These are phyloP conservation scores for Kwoniella pini DNA, from an alignment of 768 basidiomycete species.

Conservation along the genomic window DNA sequence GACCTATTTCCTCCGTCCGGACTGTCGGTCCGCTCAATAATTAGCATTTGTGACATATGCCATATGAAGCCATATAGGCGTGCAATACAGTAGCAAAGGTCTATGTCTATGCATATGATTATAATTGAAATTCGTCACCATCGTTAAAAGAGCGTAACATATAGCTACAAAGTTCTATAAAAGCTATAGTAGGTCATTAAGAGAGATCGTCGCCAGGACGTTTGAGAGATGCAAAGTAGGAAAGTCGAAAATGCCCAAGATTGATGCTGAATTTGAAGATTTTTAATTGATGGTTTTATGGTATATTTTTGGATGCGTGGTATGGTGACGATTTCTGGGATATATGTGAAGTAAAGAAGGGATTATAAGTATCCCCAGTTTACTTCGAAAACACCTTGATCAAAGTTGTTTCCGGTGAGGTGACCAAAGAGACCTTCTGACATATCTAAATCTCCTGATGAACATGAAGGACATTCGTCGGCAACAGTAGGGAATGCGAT, in stretches of 20 bases:
- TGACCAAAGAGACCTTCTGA: conserved; percentile 38
- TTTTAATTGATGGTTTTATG: neutral
- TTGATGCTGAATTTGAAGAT: neutral
- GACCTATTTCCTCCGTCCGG: no score
- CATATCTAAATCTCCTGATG: conserved; percentile 45
- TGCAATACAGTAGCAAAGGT: neutral
- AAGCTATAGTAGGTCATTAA: neutral
- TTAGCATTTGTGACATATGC: no score
- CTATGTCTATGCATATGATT: neutral
- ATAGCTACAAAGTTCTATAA: neutral
- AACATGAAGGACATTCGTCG: conserved; percentile 39
- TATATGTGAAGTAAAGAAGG: neutral
- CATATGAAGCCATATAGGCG: neutral
- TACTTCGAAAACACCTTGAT: conserved; percentile 23
- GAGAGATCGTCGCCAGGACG: conserved; percentile 1
- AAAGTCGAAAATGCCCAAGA: conserved; percentile 7
- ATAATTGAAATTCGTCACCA: conserved; percentile 8
- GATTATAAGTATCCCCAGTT: conserved; percentile 19
- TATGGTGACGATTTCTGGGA: neutral
- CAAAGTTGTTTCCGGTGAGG: conserved; percentile 29
- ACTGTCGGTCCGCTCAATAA: no score
- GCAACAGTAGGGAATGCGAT: conserved; percentile 20
- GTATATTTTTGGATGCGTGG: neutral
- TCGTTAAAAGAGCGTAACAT: conserved; percentile 10
- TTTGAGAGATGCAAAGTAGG: neutral